Evolutionary conservation across 2,329 filamentous ascomycete genomes (phyloP).

Genomic region (Samsoniella hepiali): DNA sequence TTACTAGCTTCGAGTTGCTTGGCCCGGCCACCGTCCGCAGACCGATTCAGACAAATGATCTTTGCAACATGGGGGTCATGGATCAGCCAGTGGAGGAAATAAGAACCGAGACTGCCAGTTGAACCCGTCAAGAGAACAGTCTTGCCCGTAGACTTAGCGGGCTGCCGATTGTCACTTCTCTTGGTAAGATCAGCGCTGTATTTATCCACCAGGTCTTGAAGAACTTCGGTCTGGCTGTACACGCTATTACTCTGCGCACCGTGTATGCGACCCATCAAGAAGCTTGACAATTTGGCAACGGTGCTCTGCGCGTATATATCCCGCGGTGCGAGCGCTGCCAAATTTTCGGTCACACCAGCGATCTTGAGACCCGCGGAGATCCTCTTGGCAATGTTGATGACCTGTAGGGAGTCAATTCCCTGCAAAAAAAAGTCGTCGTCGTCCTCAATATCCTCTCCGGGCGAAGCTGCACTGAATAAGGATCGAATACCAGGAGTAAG

Average conservation of each 20-base stretch:
- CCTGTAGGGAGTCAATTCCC: slow-evolving; percentile 40
- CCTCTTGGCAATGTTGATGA: slow-evolving; percentile 27
- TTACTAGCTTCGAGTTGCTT: slow-evolving; percentile 38
- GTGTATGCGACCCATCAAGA: slow-evolving; percentile 21
- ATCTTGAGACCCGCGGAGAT: slow-evolving; percentile 23
- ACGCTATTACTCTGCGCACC: neutral
- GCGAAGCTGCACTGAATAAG: slow-evolving; percentile 23
- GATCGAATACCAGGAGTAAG: slow-evolving; percentile 27
- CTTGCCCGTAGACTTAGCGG: slow-evolving; percentile 23
- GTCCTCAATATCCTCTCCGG: slow-evolving; percentile 20
- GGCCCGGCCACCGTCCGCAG: slow-evolving; percentile 35
- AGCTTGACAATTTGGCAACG: slow-evolving; percentile 25
- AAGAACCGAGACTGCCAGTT: slow-evolving; percentile 83
- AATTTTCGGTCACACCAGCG: slow-evolving; percentile 20
- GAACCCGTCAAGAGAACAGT: slow-evolving; percentile 82
- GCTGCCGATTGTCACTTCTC: neutral
- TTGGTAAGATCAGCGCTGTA: slow-evolving; percentile 19
- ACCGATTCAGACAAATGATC: slow-evolving; percentile 29
- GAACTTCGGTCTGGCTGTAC: slow-evolving; percentile 18
- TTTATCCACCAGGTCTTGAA: slow-evolving; percentile 26
- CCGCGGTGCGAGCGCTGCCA: slow-evolving; percentile 23
- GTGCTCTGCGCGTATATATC: slow-evolving; percentile 32
- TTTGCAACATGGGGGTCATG: slow-evolving; percentile 16
- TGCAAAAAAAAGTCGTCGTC: slow-evolving; percentile 37
- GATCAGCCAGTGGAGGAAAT: slow-evolving; percentile 49